Evolutionary conservation across 257 asterid species (phyloP), one percentile per base, ranked within the genome.

Genomic region (Capsicum rhomboideum): DNA sequence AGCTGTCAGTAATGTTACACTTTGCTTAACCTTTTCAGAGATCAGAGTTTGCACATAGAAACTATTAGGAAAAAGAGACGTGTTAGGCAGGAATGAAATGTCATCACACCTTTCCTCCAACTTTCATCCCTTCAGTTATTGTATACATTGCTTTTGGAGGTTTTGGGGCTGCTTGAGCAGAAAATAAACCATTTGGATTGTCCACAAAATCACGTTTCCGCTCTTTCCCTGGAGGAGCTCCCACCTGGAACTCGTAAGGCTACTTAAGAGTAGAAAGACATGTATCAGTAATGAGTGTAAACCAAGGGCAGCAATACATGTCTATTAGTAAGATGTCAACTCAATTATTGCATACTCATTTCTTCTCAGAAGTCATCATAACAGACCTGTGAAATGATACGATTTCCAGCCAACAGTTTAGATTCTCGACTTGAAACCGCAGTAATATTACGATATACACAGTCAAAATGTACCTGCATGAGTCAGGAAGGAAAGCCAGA

Each of bases 101-200:
- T 55, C 66, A 16, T 82, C 87, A 88, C 97, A 94, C 99, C 99
- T 96, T 96, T 61, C 99, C 99, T 72, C 99, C 99, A 83, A 94
- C 98, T 92, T 85, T 96, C 98, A 96, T 96, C 54, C 99, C 99
- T 91, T 96, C 97, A 10, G 97, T 92, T 66, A 94, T 82, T 2
- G 91, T 79, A 84, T 96, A 96, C 97, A 96, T 86, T 81, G 95
- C 98, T 83, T 89, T 94, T 4, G 99, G 99, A 89, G 99, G 99
- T 86, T 96, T 96, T 0, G 99, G 97, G 31, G 99, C 92, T 68
- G 99, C 99, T 85, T 96, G 98, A 83, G 99, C 99, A 37, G 99
- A 96, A 85, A 96, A 96, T 87, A 96, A 84, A 75, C 99, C 99
- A 64, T 96, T 96, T 58, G 98, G 93, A 83, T 89, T 96, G 89